Conservation (phyloP, 192 early-diverging fungal genomes). For the Backusella macrospora region DNA sequence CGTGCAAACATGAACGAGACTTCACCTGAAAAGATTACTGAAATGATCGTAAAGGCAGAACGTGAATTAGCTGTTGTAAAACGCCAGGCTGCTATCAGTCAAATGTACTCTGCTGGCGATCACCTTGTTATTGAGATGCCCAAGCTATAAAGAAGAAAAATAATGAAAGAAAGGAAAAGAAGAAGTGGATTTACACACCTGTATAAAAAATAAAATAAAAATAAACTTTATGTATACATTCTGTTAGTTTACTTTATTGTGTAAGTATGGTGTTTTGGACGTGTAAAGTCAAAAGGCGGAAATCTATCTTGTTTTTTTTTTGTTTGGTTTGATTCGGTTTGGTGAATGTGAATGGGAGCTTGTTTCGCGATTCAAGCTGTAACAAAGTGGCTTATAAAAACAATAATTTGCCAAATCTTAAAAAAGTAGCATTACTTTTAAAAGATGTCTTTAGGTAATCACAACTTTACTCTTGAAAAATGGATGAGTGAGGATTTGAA, state of each 20-base stretch:
- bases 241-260: too few species aligned
- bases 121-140: constrained; percentile 69
- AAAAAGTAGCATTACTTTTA: too few species aligned
- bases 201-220: constrained; percentile 5
- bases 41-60: constrained; percentile 61
- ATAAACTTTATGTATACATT: not conserved
- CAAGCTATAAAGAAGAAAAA: not conserved
- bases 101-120: constrained; percentile 66
- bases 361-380: too few species aligned
- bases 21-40: constrained; percentile 56
- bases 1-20: constrained; percentile 56
- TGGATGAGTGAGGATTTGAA: too few species aligned
- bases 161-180: not conserved
- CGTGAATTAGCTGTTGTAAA: constrained; percentile 71
- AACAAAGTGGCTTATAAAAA: too few species aligned
- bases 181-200: not conserved
- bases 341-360: too few species aligned
- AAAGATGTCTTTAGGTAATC: too few species aligned
- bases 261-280: too few species aligned
- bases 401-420: too few species aligned
- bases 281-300: not conserved
- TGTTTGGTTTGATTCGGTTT: too few species aligned
- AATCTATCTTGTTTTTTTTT: not conserved
- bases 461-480: too few species aligned
- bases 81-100: constrained; percentile 78